Percentiles rank a stretch among this genome's conserved stretches.
phyloP scores from a whole-genome alignment of 1,284 basidiomycete genomes.

The Exobasidium cylindrosporum region DNA sequence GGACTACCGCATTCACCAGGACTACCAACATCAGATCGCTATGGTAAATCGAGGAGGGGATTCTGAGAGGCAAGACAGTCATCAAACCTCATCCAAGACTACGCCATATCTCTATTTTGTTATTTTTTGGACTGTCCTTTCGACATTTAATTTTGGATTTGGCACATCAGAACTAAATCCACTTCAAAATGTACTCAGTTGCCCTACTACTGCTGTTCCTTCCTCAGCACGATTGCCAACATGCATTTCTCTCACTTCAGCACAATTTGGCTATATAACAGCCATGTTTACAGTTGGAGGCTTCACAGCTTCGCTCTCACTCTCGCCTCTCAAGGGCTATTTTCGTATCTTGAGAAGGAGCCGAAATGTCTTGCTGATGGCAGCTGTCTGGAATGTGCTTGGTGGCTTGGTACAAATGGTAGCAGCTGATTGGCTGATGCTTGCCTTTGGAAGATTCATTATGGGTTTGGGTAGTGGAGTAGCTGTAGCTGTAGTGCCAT shows the following conservation, averaged over 20 bases:
- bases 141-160: slow-evolving; percentile 47
- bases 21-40: too few relatives aligned
- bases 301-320: slow-evolving; percentile 69
- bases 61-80: background rate
- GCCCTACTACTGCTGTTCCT: slow-evolving; percentile 6
- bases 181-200: slow-evolving; percentile 38
- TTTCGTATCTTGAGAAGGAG: slow-evolving; percentile 1
- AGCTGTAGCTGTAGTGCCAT: slow-evolving; percentile 75
- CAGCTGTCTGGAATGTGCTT: background rate
- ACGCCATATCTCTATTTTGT: slow-evolving; percentile 15
- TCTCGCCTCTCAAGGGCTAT: slow-evolving; percentile 61
- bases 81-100: background rate
- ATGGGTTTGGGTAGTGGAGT: slow-evolving; percentile 75
- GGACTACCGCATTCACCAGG: too few relatives aligned
- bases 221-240: slow-evolving; percentile 14
- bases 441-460: slow-evolving; percentile 58
- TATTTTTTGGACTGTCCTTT: slow-evolving; percentile 40
- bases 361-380: background rate
- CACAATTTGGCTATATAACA: slow-evolving; percentile 20
- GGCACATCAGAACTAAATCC: slow-evolving; percentile 52
- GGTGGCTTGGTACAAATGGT: background rate
- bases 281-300: slow-evolving; percentile 85
- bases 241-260: slow-evolving; percentile 11
- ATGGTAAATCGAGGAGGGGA: background rate
- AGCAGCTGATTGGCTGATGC: background rate